These are phyloP conservation scores for Pueraria montana DNA, from an alignment of 306 rosid species.

Conservation along the genomic window DNA sequence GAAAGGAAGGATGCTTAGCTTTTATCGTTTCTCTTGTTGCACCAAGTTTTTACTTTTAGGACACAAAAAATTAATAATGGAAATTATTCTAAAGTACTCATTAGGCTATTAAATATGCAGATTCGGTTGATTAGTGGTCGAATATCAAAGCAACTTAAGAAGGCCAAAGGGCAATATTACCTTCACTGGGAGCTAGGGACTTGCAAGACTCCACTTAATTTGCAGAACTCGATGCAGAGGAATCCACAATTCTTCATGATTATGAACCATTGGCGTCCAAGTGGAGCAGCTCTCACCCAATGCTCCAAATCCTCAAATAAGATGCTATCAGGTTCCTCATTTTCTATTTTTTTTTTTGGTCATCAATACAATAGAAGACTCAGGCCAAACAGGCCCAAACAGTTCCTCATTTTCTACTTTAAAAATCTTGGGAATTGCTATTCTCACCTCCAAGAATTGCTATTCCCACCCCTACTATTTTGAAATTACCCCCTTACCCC, in stretches of 20 bases:
- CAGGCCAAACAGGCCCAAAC: no score
- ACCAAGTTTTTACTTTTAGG: conserved; percentile 29
- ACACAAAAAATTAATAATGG: conserved; percentile 23
- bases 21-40: conserved; percentile 14
- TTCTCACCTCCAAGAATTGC: no score
- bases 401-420: no score
- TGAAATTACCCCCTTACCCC: no score
- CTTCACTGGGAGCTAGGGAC: conserved; percentile 32
- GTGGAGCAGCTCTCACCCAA: conserved; percentile 45
- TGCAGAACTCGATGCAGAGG: conserved; percentile 73
- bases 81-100: neutral
- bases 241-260: conserved; percentile 67
- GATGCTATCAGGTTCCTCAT: neutral
- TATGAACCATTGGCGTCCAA: conserved; percentile 49
- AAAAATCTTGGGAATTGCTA: no score
- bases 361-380: no score
- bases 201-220: conserved; percentile 43
- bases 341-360: no score
- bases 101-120: conserved; percentile 38
- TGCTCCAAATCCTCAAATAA: neutral
- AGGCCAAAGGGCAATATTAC: conserved; percentile 36
- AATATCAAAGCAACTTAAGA: conserved; percentile 26
- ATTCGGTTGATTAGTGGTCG: conserved; percentile 25
- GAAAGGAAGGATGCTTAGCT: conserved; percentile 36
- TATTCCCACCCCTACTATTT: no score